Evolutionary conservation across 352 stramenopile species (phyloP).

Genomic region (Globisporangium alternatum): DNA sequence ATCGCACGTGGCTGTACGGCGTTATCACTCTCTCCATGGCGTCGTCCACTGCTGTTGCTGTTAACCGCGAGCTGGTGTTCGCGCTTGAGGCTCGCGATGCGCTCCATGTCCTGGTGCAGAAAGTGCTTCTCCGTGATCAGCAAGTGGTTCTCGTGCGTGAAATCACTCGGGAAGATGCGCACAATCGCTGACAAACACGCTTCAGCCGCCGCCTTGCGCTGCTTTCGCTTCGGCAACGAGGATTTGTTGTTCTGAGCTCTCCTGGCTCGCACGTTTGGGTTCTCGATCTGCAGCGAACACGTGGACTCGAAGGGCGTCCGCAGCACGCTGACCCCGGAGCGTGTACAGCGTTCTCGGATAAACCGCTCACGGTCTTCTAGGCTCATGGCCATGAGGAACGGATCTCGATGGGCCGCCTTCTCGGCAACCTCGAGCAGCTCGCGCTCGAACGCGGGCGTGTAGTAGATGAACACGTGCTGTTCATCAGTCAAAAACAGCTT

Average conservation of each 20-base stretch:
- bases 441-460: constrained; percentile 47
- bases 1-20: constrained; percentile 31
- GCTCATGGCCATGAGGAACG: constrained; percentile 59
- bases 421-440: constrained; percentile 55
- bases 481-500: constrained; percentile 48
- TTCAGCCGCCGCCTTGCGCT: background rate
- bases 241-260: background rate
- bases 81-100: constrained; percentile 24
- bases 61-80: constrained; percentile 17
- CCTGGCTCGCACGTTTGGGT: constrained; percentile 21
- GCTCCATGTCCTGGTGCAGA: constrained; percentile 52
- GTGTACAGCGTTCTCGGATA: constrained; percentile 40
- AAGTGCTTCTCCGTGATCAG: constrained; percentile 61
- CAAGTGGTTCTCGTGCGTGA: constrained; percentile 40
- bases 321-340: constrained; percentile 59
- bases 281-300: constrained; percentile 9
- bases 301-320: constrained; percentile 32
- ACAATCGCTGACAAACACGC: constrained; percentile 31
- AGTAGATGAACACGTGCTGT: constrained; percentile 78
- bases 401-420: constrained; percentile 50
- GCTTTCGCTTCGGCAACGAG: background rate
- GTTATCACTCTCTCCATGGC: background rate
- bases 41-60: background rate
- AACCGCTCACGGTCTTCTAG: constrained; percentile 40
- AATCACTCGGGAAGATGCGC: constrained; percentile 53